These are phyloP conservation scores for Candida anutae DNA, from an alignment of 1,139 yeast species.

Conservation along the genomic window DNA sequence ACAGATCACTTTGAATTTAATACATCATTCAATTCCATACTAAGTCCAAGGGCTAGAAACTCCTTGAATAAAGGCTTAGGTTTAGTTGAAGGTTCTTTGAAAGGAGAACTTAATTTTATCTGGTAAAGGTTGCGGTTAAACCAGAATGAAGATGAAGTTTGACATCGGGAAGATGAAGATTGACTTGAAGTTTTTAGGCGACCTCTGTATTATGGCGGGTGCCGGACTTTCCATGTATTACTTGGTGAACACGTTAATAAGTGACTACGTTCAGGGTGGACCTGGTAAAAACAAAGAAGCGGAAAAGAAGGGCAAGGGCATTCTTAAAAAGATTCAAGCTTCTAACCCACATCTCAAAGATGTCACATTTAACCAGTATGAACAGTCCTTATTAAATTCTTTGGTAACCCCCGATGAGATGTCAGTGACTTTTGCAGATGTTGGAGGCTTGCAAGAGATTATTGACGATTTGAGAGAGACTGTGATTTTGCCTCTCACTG, in stretches of 20 bases:
- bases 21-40: no score
- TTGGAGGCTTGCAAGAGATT: conserved; percentile 81
- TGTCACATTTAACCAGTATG: conserved; percentile 65
- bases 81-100: no score
- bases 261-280: conserved; percentile 32
- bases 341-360: conserved; percentile 52
- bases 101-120: no score
- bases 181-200: conserved; percentile 53
- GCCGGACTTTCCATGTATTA: conserved; percentile 80
- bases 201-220: conserved; percentile 66
- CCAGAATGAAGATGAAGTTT: conserved; percentile 27
- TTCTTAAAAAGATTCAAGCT: conserved; percentile 51
- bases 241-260: conserved; percentile 50
- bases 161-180: conserved; percentile 38
- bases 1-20: no score
- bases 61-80: no score
- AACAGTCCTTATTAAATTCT: conserved; percentile 63
- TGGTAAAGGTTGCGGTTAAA: no score
- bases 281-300: conserved; percentile 47
- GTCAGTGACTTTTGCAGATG: conserved; percentile 62
- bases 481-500: conserved; percentile 81
- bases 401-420: conserved; percentile 83
- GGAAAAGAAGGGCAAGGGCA: conserved; percentile 57
- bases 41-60: no score
- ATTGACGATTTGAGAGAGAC: conserved; percentile 82